Evolutionary conservation across 148 eudicot genomes (phyloP), one percentile per base, ranked within the genome.

Genomic region (Nepenthes mirabilis): DNA sequence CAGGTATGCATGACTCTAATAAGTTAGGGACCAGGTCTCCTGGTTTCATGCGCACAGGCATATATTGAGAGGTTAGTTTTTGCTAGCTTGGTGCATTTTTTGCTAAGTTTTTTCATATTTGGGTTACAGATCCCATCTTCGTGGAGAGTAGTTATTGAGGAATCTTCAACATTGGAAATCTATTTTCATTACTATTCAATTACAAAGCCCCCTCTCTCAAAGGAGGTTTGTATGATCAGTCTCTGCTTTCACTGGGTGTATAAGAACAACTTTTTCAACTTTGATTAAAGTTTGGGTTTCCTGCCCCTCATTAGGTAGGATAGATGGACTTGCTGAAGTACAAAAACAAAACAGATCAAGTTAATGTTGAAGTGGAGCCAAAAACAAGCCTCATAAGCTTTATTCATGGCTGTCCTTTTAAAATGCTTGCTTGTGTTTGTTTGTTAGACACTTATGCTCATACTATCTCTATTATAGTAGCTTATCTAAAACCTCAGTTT

Each of bases 161-260:
- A 93, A 62, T 79, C 76, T 35, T 79, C 96, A 34, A 88, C 99
- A 52, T 62, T 88, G 57, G 85, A 79, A 74, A 82, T 88, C 34
- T 93, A 80, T 66, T 93, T 88, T 74, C 95, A 88, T 57, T 93
- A 88, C 72, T 93, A 93, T 78, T 80, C 83, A 37, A 60, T 81
- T 59, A 86, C 91, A 9, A 79, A 60, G 57, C 91, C 95, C 37
- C 96, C 95, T 49, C 75, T 82, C 52, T 79, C 99, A 7, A 86
- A 82, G 75, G 77, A 83, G 83, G 99, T 91, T 60, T 72, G 88
- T 83, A 43, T 64, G 14, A 63, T 56, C 53, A 63, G 11, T 13
- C 14, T 3, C 14, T 52, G 14, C 6, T 3, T 32, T 5, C 14
- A 2, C 55, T 52, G n/a, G 55, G 2, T 11, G 14, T 14, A 23